Base-by-base conservation (phyloP, 2,329 filamentous ascomycete species). In the Cladophialophora psammophila region DNA sequence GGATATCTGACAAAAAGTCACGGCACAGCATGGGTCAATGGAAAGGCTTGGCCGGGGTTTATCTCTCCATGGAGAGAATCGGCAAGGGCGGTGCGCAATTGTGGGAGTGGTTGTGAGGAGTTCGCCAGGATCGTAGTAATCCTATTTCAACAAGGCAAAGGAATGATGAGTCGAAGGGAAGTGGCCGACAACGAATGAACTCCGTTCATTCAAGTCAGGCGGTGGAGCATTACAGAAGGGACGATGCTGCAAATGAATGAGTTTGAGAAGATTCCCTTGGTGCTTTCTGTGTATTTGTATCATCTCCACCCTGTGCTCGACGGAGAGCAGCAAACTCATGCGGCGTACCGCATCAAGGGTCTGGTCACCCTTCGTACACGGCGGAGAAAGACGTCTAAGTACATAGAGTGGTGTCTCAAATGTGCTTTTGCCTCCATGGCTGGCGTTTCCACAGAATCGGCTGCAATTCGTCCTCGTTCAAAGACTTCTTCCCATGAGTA, bases 1-100 rank as follows among this genome's bases (percentile, higher is more conserved):
- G 62, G 45, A 50, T 13, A 32, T 53, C 53, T 42, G 38, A 58
- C 54, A 53, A 50, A 50, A 60, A 40, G 31, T 35, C 59, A 40
- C 45, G 32, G 18, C 38, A 38, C 59, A 26, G 38, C 42, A 20
- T 36, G 32, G 42, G 31, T 18, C 26, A 35, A 50, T 18, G 59
- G 48, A 18, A 18, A 60, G 42, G 38, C 38, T 20, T 2, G 45
- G 45, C 45, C 20, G 45, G 15, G 45, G 12, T 50, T 50, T 12
- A 10, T 50, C 20, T 50, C 26, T 50, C 18, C 45, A 50, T 26
- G 12, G 18, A 50, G 18, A 50, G 7, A 50, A 50, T 26, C 45
- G 9, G 18, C 45, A 10, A 20, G 45, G 45, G 18, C 9, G 45
- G 45, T 50, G 45, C 20, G 18, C 20, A 10, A 26, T 26, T 26